Evolutionary conservation across 805 yeast genomes (phyloP).

Genomic region (Barnettozyma populi): DNA sequence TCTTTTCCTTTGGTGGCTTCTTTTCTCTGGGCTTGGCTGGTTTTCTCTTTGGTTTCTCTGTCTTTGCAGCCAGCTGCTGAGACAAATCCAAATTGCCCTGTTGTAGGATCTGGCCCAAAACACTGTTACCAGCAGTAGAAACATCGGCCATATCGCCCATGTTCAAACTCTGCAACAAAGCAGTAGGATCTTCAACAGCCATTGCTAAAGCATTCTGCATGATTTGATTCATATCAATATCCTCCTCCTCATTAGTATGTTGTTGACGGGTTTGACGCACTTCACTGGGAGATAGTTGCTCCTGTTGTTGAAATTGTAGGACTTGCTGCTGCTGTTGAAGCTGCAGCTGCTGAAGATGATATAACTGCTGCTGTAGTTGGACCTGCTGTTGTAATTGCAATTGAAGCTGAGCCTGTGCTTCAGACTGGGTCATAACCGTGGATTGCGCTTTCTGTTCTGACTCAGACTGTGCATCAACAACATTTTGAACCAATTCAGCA

Average conservation of each 20-base stretch:
- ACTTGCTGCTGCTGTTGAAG: conserved; percentile 1
- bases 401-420: conserved; percentile 1
- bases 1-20: conserved; percentile 23
- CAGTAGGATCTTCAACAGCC: conserved; percentile 62
- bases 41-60: conserved; percentile 15
- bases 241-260: conserved; percentile 31
- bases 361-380: conserved; percentile 5
- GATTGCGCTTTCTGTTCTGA: conserved; percentile 8
- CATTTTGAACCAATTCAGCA: conserved; percentile 51
- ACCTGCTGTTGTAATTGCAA: conserved; percentile 4
- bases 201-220: conserved; percentile 71
- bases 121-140: conserved; percentile 3
- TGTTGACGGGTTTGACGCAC: not conserved
- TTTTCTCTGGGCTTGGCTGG: conserved; percentile 16
- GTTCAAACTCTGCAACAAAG: conserved; percentile 34
- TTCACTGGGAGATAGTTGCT: not conserved
- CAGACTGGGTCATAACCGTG: not conserved
- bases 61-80: not conserved
- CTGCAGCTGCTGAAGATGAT: conserved; percentile 1
- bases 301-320: conserved; percentile 2
- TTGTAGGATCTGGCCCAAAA: conserved; percentile 21
- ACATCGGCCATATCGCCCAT: conserved; percentile 15
- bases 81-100: conserved; percentile 19
- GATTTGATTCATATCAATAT: conserved; percentile 64
- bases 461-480: conserved; percentile 35